Evolutionary conservation across 352 stramenopile genomes (phyloP), one percentile per base, ranked within the genome.

Genomic region (Phytopythium sindhum): DNA sequence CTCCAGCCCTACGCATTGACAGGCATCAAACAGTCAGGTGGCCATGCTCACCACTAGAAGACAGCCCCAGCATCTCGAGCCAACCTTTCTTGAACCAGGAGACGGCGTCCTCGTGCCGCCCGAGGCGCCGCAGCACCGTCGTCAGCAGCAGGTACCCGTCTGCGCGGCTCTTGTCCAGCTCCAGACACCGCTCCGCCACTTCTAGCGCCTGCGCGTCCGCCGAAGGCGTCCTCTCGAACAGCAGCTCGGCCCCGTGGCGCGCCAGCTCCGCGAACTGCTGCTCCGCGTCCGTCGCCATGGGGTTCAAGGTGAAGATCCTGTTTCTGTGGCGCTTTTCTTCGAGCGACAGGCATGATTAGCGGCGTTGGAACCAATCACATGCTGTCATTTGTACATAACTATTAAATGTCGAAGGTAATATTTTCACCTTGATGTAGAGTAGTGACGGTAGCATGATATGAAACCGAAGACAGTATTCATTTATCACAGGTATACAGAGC

Each of bases 11-110:
- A 47, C 23, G 17, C 42, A 31, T 19, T 29, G 19, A 33, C 47
- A 15, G 42, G 11, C 61, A 2, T 15, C 53, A 61, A 47, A 47
- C n/a, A 54, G 48, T 28, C 8, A 23, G 23, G 33, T 10, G n/a
- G 14, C 7, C 33, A 11, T 39, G 33, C 10, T 39, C 33, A 11
- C 33, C 10, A 39, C 33, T 45, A 60, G 39, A 39, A 19, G 11
- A 0, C 19, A 33, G 8, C 5, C 33, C 7, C 33, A 39, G n/a
- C n/a, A 33, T 15, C 35, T 37, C n/a, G 19, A 23, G 39, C 29
- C 12, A 21, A 75, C 78, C 76, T 74, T 78, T 75, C 63, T 85
- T 87, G 64, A 69, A 84, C 67, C 72, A 84, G 10, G 23, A 61
- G 55, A 85, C 67, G 39, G 76, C 74, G 7, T 82, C 68, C 19